phyloP scores from a whole-genome alignment of 2,329 filamentous ascomycete species.

The Trichoderma gracile region DNA sequence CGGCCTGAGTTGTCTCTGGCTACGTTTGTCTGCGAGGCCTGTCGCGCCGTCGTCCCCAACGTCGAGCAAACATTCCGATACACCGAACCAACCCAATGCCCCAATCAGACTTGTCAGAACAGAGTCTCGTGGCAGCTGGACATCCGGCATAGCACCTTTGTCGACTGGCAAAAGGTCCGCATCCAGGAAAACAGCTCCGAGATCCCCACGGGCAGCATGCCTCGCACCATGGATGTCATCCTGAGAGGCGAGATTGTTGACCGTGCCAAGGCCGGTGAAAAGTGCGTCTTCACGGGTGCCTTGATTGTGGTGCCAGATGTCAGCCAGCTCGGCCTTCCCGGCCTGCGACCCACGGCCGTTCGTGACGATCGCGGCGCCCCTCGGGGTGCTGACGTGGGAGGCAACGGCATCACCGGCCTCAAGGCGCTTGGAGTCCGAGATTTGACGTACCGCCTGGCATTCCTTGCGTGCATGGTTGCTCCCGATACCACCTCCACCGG shows the following conservation, averaged over 20 bases:
- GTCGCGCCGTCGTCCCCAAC: constrained; percentile 80
- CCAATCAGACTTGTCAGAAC: constrained; percentile 84
- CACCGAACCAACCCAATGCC: constrained; percentile 94
- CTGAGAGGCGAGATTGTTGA: constrained; percentile 96
- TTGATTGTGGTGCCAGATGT: constrained; percentile 97
- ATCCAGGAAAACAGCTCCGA: constrained; percentile 98
- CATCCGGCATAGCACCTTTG: constrained; percentile 93
- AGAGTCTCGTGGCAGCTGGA: constrained; percentile 94
- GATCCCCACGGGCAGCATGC: constrained; percentile 98
- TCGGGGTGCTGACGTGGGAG: constrained; percentile 77
- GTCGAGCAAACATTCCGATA: constrained; percentile 98
- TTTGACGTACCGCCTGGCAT: constrained; percentile 92
- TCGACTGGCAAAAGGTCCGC: constrained; percentile 98
- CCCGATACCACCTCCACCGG: constrained; percentile 83
- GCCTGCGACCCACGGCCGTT: constrained; percentile 77
- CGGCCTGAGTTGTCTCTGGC: constrained; percentile 88
- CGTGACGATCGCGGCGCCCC: constrained; percentile 75
- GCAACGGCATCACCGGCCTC: constrained; percentile 80
- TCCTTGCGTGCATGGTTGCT: constrained; percentile 93
- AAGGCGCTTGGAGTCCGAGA: constrained; percentile 94
- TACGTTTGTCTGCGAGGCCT: constrained; percentile 89
- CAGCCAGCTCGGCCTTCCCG: constrained; percentile 88
- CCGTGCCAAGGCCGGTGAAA: constrained; percentile 93
- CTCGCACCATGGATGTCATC: constrained; percentile 95
- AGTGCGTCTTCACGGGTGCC: constrained; percentile 95